phyloP scores from a whole-genome alignment of 179 eudicot genomes.

The Beta macrorhiza region DNA sequence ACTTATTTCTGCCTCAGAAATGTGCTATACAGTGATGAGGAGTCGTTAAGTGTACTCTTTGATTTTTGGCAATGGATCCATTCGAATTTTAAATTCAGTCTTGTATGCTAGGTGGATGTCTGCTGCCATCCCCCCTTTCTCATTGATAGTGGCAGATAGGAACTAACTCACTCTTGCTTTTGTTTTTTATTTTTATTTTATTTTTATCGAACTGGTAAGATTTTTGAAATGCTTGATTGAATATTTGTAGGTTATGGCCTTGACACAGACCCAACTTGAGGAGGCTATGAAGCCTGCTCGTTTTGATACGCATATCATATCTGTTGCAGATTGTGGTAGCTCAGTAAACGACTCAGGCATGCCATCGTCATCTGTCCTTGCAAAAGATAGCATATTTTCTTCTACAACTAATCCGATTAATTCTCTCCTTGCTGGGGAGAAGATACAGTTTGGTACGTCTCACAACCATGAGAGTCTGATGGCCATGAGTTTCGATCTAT shows the following conservation, averaged over 20 bases:
- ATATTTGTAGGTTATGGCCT: slow-evolving; percentile 68
- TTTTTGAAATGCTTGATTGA: slow-evolving; percentile 12
- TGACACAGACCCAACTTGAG: slow-evolving; percentile 82
- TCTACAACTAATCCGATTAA: slow-evolving; percentile 74
- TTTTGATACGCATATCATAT: slow-evolving; percentile 42
- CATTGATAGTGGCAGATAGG: background rate
- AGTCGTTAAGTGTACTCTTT: background rate
- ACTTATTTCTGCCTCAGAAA: background rate
- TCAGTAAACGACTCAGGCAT: slow-evolving; percentile 43
- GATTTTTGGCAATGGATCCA: background rate
- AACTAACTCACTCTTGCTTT: background rate
- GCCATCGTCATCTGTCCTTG: slow-evolving; percentile 52
- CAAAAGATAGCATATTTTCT: slow-evolving; percentile 55
- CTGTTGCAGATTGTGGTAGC: slow-evolving; percentile 48
- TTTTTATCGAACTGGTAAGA: background rate
- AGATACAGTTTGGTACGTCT: slow-evolving; percentile 85
- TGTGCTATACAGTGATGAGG: background rate
- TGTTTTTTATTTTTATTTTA: too few relatives aligned
- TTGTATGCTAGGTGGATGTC: background rate
- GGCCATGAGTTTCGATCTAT: slow-evolving; percentile 9
- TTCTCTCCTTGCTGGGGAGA: slow-evolving; percentile 96
- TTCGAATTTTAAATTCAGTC: background rate
- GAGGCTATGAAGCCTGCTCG: slow-evolving; percentile 87
- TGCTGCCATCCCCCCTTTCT: background rate
- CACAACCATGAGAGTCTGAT: background rate